These are phyloP conservation scores for Penstemon davidsonii DNA, from an alignment of 257 asterid species.

Conservation along the genomic window DNA sequence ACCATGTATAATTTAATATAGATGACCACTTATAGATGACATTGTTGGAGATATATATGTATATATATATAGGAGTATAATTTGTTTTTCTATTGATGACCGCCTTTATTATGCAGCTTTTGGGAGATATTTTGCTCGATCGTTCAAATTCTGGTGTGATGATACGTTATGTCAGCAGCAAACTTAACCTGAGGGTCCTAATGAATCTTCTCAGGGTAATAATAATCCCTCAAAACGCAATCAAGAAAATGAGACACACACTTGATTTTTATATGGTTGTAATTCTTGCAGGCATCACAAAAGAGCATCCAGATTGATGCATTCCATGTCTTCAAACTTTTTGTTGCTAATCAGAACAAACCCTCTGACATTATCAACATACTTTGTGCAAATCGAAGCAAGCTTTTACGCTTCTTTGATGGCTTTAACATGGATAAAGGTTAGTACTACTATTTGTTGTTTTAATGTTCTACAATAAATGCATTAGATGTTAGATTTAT, in stretches of 20 bases:
- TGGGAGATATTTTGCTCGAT: conserved; percentile 89
- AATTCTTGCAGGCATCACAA: conserved; percentile 72
- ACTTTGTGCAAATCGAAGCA: conserved; percentile 66
- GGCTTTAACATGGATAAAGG: conserved; percentile 63
- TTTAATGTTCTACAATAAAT: neutral
- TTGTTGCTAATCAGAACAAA: conserved; percentile 85
- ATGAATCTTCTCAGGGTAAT: conserved; percentile 94
- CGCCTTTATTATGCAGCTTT: conserved; percentile 48
- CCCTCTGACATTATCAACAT: conserved; percentile 68
- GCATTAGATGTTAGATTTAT: neutral
- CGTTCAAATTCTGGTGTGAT: conserved; percentile 74
- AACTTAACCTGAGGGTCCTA: conserved; percentile 62
- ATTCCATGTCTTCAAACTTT: conserved; percentile 95
- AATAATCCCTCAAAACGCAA: neutral
- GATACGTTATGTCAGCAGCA: conserved; percentile 80
- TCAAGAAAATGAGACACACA: neutral
- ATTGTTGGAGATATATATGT: too few species aligned
- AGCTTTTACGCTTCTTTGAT: conserved; percentile 65
- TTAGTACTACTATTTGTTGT: conserved; percentile 27
- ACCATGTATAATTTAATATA: too few species aligned
- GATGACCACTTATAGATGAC: too few species aligned
- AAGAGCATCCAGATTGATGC: conserved; percentile 82
- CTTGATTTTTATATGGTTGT: neutral
- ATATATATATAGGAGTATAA: neutral
- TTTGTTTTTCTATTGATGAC: conserved; percentile 9